These are phyloP conservation scores for Hypocreales sp. DNA, from an alignment of 2,329 filamentous ascomycete species.

Conservation along the genomic window DNA sequence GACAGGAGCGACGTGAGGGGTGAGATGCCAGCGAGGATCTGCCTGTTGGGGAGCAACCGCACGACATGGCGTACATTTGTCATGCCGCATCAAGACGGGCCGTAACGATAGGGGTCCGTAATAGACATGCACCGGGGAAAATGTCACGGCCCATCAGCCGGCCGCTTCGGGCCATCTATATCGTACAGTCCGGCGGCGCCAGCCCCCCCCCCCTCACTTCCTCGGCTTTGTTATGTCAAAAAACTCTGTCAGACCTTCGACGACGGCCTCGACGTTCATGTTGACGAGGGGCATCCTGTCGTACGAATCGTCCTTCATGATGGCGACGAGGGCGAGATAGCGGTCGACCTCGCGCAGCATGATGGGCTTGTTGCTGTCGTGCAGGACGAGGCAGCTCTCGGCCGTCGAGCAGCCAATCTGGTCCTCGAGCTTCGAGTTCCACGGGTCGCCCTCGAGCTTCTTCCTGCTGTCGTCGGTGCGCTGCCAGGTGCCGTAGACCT, in stretches of 20 bases:
- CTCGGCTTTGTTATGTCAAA: constrained; percentile 56
- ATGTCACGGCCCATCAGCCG: too few relatives aligned
- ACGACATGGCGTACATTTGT: constrained; percentile 31
- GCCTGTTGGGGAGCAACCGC: constrained; percentile 31
- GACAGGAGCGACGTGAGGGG: constrained; percentile 26
- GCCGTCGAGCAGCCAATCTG: constrained; percentile 51
- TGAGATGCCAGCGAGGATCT: constrained; percentile 32
- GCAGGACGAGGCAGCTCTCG: constrained; percentile 53
- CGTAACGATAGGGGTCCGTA: too few relatives aligned
- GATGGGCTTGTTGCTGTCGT: constrained; percentile 47
- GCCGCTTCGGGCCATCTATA: too few relatives aligned
- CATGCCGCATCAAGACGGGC: constrained; percentile 10
- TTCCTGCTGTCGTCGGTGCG: constrained; percentile 38
- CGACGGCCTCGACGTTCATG: constrained; percentile 74
- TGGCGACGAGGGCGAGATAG: constrained; percentile 68
- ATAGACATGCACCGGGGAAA: too few relatives aligned
- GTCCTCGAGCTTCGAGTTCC: constrained; percentile 46
- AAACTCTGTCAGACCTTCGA: constrained; percentile 64
- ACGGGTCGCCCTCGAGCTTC: constrained; percentile 41
- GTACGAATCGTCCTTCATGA: constrained; percentile 75
- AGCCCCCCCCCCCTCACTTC: too few relatives aligned
- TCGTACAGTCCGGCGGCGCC: too few relatives aligned
- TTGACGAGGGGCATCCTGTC: constrained; percentile 75
- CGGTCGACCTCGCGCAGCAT: constrained; percentile 55
- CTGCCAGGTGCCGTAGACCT: constrained; percentile 74